phyloP scores from a whole-genome alignment of 2,329 filamentous ascomycete species.

The Xylaria sp. region DNA sequence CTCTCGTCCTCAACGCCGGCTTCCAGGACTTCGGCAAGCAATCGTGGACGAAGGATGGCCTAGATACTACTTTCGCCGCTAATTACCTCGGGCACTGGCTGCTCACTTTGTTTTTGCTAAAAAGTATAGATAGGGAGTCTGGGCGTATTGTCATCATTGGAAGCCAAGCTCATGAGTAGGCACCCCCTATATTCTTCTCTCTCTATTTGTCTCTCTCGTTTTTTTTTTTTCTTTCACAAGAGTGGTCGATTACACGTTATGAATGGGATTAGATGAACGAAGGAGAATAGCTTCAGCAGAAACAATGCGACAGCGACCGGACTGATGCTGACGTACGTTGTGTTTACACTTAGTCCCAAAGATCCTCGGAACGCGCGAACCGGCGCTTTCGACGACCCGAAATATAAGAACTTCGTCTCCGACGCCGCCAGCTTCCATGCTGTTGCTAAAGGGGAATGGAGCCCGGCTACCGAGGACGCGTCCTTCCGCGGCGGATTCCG shows the following conservation, averaged over 20 bases:
- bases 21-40: slow-evolving; percentile 44
- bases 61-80: slow-evolving; percentile 42
- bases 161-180: slow-evolving; percentile 51
- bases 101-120: slow-evolving; percentile 40
- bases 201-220: too few relatives aligned
- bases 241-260: background rate
- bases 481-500: slow-evolving; percentile 40
- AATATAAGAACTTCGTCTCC: slow-evolving; percentile 38
- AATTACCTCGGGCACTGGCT: slow-evolving; percentile 49
- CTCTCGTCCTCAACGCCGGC: slow-evolving; percentile 53
- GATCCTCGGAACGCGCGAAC: slow-evolving; percentile 24
- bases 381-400: slow-evolving; percentile 30
- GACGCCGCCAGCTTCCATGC: slow-evolving; percentile 35
- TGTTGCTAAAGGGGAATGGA: slow-evolving; percentile 45
- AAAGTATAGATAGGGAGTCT: slow-evolving; percentile 41
- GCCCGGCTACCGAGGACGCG: slow-evolving; percentile 40
- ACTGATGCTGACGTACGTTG: slow-evolving; percentile 8
- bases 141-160: slow-evolving; percentile 42
- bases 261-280: background rate
- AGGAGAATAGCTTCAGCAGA: background rate
- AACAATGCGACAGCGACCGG: background rate
- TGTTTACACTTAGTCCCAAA: slow-evolving; percentile 4
- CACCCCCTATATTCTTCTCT: background rate
- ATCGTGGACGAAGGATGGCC: slow-evolving; percentile 38
- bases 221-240: background rate